Evolutionary conservation across 2,329 filamentous ascomycete genomes (phyloP), one percentile per base, ranked within the genome.

Genomic region (Colletotrichum sansevieriae): DNA sequence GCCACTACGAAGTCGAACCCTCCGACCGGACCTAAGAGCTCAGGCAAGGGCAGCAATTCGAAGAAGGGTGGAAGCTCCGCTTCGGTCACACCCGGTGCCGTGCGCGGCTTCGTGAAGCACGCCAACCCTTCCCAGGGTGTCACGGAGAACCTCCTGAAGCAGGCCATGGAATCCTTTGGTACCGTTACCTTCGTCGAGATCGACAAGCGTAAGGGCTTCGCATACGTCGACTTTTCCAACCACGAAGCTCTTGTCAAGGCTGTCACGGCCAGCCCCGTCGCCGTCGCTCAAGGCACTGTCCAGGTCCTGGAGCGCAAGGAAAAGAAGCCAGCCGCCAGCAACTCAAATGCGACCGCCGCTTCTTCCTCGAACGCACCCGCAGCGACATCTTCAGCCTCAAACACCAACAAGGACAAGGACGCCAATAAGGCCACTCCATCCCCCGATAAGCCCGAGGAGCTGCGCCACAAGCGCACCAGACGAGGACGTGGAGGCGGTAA

Each of bases 181-280:
- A 79, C 87, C 1, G 88, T 98, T 52, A 88, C 88, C 0, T 91
- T 89, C 72, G 93, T 97, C 18, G 95, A 98, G 74, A 95, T 98
- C 62, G 95, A 98, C 77, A 95, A 94, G 78, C 92, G 95, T 75
- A 98, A 98, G 78, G 94, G 94, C 0, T 97, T 97, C 75, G 95
- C 94, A 2, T 97, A 98, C 77, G 91, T 97, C 44, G 93, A 97
- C 71, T 98, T 98, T 81, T 87, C 88, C 10, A 90, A 94, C 22
- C 86, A 91, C 1, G 89, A 90, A 9, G 86, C 87, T 10, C 84
- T 98, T 29, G 88, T 88, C 74, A 94, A 92, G 75, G 95, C 95
- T 5, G 90, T 97, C 75, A 87, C 89, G 15, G 92, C 92, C 12
- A 97, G 94, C 75, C 93, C 93, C 0, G 87, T 98, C 35, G 83